Evolutionary conservation across 306 rosid species (phyloP).

Genomic region (Citrullus mucosospermus): DNA sequence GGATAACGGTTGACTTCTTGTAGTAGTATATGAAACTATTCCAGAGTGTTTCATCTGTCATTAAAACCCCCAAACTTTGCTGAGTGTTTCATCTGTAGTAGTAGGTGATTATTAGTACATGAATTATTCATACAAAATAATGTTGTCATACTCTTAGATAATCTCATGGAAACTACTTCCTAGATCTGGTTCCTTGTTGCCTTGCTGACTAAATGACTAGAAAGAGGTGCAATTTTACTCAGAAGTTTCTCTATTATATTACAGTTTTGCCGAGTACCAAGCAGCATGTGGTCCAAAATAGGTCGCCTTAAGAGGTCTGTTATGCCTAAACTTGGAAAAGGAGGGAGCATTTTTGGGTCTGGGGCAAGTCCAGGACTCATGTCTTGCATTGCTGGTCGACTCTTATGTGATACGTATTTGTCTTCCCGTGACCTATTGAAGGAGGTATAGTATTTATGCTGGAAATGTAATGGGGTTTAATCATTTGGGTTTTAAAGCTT

Average conservation of each 20-base stretch:
- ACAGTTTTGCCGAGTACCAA: slow-evolving; percentile 68
- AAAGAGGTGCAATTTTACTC: neutral
- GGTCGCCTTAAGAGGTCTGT: slow-evolving; percentile 84
- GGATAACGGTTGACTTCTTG: neutral
- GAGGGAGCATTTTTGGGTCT: slow-evolving; percentile 52
- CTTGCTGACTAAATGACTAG: neutral
- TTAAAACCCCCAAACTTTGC: neutral
- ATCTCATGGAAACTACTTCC: neutral
- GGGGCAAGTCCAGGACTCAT: slow-evolving; percentile 89
- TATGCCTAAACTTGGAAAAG: slow-evolving; percentile 77
- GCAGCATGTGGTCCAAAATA: slow-evolving; percentile 82
- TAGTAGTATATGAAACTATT: neutral
- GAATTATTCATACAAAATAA: neutral
- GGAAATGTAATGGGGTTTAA: neutral
- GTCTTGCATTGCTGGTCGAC: slow-evolving; percentile 91
- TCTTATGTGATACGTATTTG: slow-evolving; percentile 84
- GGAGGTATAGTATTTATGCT: slow-evolving; percentile 48
- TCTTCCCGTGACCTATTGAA: slow-evolving; percentile 84
- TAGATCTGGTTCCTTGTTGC: neutral
- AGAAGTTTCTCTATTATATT: neutral
- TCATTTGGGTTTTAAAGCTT: neutral
- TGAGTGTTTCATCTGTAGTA: no score
- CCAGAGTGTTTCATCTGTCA: neutral
- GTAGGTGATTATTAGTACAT: neutral
- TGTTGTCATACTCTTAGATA: neutral